A percentile compares a stretch with the other conserved stretches of the same genome.
phyloP scores from a whole-genome alignment of 495 filamentous ascomycete genomes.

The Daldinia concentrica region DNA sequence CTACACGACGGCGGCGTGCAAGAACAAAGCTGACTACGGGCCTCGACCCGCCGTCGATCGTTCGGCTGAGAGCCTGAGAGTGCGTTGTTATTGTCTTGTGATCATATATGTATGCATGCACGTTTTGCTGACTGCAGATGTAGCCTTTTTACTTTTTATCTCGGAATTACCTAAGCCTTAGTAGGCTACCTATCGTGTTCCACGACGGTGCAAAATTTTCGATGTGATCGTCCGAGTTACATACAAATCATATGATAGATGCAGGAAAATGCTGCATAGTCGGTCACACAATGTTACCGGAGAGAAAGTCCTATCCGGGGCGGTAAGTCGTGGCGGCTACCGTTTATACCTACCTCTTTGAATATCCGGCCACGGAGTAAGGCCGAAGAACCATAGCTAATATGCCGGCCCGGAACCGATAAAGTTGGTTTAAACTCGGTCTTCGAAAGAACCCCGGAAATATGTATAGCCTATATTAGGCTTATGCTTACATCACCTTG shows the following conservation, averaged over 20 bases:
- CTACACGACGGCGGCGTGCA: constrained; percentile 16
- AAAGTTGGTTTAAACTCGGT: not conserved
- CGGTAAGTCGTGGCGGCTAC: not conserved
- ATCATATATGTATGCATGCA: constrained; percentile 42
- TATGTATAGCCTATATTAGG: not conserved
- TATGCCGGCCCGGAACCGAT: not conserved
- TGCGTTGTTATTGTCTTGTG: constrained; percentile 38
- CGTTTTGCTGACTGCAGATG: constrained; percentile 39
- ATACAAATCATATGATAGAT: constrained; percentile 6
- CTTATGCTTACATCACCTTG: not conserved
- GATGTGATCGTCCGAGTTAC: not conserved
- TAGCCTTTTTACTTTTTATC: constrained; percentile 2
- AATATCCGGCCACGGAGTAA: not conserved
- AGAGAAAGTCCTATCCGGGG: constrained; percentile 1
- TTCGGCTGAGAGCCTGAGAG: constrained; percentile 13
- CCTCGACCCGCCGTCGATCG: constrained; percentile 4
- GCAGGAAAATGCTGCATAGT: not conserved
- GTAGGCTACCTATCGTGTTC: constrained; percentile 5
- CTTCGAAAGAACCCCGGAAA: not conserved
- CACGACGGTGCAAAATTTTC: constrained; percentile 1
- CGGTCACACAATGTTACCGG: not conserved
- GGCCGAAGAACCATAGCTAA: not conserved
- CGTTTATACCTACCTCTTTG: not conserved
- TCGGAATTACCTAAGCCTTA: constrained; percentile 33
- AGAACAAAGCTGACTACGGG: constrained; percentile 14